Evolutionary conservation across 371 early-diverging fungal species (phyloP), one percentile per base, ranked within the genome.

Genomic region (Saksenaea oblongispora): DNA sequence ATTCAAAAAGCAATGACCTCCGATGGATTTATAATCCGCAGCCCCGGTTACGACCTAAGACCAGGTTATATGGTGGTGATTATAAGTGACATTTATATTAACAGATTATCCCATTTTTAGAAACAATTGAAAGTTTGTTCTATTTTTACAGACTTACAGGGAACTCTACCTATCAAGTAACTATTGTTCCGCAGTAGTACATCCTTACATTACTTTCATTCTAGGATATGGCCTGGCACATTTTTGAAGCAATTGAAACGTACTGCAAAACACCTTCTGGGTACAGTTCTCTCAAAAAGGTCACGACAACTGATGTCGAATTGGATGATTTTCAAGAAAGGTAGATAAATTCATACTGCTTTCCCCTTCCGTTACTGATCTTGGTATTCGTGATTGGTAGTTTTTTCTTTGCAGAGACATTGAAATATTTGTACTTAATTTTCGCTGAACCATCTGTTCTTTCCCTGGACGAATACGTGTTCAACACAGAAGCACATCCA

Each of bases 401-500:
- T 53, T 96, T 94, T 75, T 91, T 94, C 65, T 81, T 93, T 70
- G 95, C 94, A 0, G 99, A 98, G 72, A 97, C 98, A 0, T 84
- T 97, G 59, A 97, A 98, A 74, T 97, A 97, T 71, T 79, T 97
- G 47, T 97, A 94, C 67, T 74, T 96, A 37, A 75, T 97, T 17
- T 97, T 95, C 82, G 78, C 86, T 28, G 89, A 86, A 42, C 13
- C 28, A 0, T 64, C 70, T 5, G 56, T 56, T 4, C 60, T 79
- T 11, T 84, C 91, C 39, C 77, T 96, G 47, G 89, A 92, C 69
- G 67, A 92, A 74, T 95, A 87, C 71, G 94, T 95, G 10, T 85
- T 93, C 66, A 95, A 91, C 54, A 95, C 95, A 7, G 95, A 95
- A 73, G 95, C 94, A 0, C 95, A 95, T 72, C 93, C 94, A 27